Evolutionary conservation across 768 basidiomycete genomes (phyloP).

Genomic region (Polyporus arcularius): DNA sequence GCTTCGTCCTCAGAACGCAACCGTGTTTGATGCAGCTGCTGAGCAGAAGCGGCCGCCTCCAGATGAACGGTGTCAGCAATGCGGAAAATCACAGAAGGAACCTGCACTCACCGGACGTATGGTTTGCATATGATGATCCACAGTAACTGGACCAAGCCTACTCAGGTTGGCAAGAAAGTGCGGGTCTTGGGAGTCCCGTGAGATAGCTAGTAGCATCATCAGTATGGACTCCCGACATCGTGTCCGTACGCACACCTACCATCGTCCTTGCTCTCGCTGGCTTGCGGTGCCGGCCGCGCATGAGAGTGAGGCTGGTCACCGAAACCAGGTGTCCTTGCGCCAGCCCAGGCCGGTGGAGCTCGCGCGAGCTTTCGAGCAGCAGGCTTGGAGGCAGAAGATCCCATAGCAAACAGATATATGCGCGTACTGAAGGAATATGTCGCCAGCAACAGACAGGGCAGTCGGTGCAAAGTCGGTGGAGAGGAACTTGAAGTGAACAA

Average conservation of each 20-base stretch:
- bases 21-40: slow-evolving; percentile 54
- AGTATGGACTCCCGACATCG: neutral
- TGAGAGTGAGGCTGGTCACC: slow-evolving; percentile 10
- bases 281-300: slow-evolving; percentile 32
- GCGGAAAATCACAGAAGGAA: neutral
- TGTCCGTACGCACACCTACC: slow-evolving; percentile 32
- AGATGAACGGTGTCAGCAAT: neutral
- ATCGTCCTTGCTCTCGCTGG: slow-evolving; percentile 54
- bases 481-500: too few species aligned
- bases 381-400: slow-evolving; percentile 60
- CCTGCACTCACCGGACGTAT: slow-evolving; percentile 45
- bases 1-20: slow-evolving; percentile 58
- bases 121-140: slow-evolving; percentile 63
- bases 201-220: slow-evolving; percentile 47
- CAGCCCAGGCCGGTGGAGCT: slow-evolving; percentile 48
- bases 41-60: slow-evolving; percentile 34
- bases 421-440: too few species aligned
- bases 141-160: slow-evolving; percentile 65
- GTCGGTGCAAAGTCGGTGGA: too few species aligned
- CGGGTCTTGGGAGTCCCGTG: slow-evolving; percentile 68
- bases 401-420: slow-evolving; percentile 44
- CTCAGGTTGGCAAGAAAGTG: slow-evolving; percentile 68
- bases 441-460: too few species aligned
- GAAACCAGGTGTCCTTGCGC: slow-evolving; percentile 39
- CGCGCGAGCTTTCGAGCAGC: slow-evolving; percentile 56